A percentile compares a stretch with the other conserved stretches of the same genome.
Evolutionary conservation across 169 alveolate genomes (phyloP).

Genomic region (Plasmodium chabaudi): DNA sequence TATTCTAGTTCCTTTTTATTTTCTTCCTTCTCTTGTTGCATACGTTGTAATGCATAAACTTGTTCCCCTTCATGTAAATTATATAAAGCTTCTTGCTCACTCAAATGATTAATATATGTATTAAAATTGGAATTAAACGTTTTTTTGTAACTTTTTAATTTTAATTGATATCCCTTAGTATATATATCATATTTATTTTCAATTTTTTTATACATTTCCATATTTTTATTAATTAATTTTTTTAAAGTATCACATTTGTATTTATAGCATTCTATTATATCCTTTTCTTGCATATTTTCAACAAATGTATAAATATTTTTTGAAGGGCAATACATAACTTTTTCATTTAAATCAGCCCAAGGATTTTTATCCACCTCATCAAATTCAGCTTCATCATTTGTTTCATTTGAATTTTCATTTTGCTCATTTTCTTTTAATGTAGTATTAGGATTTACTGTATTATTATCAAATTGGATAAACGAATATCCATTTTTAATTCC

Average conservation of each 20-base stretch:
- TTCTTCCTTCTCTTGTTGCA: slow-evolving; percentile 53
- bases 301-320: slow-evolving; percentile 47
- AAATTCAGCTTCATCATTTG: background rate
- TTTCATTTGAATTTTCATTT: background rate
- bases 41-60: slow-evolving; percentile 30
- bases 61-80: slow-evolving; percentile 63
- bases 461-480: no score
- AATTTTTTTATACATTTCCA: slow-evolving; percentile 30
- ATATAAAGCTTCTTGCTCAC: slow-evolving; percentile 59
- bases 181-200: slow-evolving; percentile 63
- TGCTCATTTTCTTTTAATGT: background rate
- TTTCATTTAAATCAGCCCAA: slow-evolving; percentile 20
- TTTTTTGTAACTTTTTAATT: slow-evolving; percentile 74
- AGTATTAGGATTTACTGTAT: no score
- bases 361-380: background rate
- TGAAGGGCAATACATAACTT: slow-evolving; percentile 74
- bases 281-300: slow-evolving; percentile 44
- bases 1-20: slow-evolving; percentile 72
- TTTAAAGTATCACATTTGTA: slow-evolving; percentile 32
- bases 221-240: slow-evolving; percentile 31
- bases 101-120: slow-evolving; percentile 20
- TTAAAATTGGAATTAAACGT: slow-evolving; percentile 40
- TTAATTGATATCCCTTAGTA: slow-evolving; percentile 44
- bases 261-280: slow-evolving; percentile 58
- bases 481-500: background rate